A percentile compares a stretch with the other conserved stretches of the same genome.
phyloP scores from a whole-genome alignment of 2,329 filamentous ascomycete genomes.

The Colletotrichum australisinense region DNA sequence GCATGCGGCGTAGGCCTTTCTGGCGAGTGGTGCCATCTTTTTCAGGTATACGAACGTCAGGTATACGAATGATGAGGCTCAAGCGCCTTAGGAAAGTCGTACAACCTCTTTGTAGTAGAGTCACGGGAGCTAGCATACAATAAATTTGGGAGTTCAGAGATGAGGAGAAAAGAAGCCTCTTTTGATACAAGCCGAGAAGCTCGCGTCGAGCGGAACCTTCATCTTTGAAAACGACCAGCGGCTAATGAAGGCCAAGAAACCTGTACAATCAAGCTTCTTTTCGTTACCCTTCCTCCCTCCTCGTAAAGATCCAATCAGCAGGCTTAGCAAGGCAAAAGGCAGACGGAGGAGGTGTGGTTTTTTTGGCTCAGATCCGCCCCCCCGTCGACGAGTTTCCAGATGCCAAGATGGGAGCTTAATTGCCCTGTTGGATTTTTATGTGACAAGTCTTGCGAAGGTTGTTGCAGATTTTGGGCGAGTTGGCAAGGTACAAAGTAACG shows the following conservation, averaged over 20 bases:
- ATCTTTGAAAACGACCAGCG: slow-evolving; percentile 1
- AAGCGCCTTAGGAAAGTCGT: background rate
- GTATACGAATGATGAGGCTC: background rate
- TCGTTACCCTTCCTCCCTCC: background rate
- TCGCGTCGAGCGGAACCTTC: slow-evolving; percentile 10
- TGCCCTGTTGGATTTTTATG: background rate
- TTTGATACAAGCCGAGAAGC: slow-evolving; percentile 6
- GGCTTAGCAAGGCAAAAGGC: background rate
- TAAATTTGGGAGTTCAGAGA: background rate
- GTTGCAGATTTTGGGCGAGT: background rate
- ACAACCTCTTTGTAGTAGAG: background rate
- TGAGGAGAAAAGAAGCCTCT: background rate
- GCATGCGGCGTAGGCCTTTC: too few relatives aligned
- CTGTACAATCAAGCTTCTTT: slow-evolving; percentile 10
- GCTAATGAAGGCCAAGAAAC: background rate
- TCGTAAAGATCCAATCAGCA: slow-evolving; percentile 11
- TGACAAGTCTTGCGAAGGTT: slow-evolving; percentile 19
- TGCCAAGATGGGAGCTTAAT: slow-evolving; percentile 34
- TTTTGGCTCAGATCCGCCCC: slow-evolving; percentile 16
- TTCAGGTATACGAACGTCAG: background rate
- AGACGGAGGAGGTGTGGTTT: background rate
- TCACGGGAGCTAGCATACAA: background rate
- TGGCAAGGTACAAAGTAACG: too few relatives aligned
- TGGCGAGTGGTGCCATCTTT: too few relatives aligned
- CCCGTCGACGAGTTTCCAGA: slow-evolving; percentile 15